Conservation (phyloP, 257 asterid genomes). For the Lycium barbarum region DNA sequence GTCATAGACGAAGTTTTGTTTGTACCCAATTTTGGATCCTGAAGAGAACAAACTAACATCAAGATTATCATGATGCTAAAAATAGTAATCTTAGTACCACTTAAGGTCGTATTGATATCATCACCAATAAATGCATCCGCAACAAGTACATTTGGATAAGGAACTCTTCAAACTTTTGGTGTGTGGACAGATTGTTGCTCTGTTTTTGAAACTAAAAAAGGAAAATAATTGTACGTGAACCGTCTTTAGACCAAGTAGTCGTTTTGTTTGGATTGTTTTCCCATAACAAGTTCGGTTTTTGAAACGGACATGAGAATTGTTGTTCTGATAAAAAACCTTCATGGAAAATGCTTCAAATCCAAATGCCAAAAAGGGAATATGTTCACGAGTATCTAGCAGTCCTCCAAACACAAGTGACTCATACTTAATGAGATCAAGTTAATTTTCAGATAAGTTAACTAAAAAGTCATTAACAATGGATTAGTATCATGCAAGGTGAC, state of each 20-base stretch:
- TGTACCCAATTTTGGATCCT: neutral
- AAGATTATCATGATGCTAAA: constrained; percentile 12
- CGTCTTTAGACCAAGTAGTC: neutral
- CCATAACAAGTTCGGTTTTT: constrained; percentile 11
- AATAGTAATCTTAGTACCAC: neutral
- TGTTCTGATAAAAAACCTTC: neutral
- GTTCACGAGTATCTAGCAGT: neutral
- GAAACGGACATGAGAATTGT: neutral
- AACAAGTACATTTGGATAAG: neutral
- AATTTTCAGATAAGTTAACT: neutral
- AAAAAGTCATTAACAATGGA: neutral
- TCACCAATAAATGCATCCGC: constrained; percentile 19
- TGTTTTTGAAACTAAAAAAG: neutral
- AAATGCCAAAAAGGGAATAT: neutral
- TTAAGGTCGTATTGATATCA: neutral
- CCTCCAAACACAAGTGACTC: neutral
- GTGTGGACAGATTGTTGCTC: neutral
- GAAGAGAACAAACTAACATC: neutral
- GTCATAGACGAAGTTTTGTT: neutral
- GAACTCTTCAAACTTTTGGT: neutral
- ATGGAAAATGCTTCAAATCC: neutral
- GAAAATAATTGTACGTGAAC: neutral
- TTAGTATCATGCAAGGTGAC: neutral
- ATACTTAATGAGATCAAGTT: neutral
- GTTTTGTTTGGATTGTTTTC: neutral